Evolutionary conservation across 345 rosid genomes (phyloP), one percentile per base, ranked within the genome.

Genomic region (Carallia brachiata): DNA sequence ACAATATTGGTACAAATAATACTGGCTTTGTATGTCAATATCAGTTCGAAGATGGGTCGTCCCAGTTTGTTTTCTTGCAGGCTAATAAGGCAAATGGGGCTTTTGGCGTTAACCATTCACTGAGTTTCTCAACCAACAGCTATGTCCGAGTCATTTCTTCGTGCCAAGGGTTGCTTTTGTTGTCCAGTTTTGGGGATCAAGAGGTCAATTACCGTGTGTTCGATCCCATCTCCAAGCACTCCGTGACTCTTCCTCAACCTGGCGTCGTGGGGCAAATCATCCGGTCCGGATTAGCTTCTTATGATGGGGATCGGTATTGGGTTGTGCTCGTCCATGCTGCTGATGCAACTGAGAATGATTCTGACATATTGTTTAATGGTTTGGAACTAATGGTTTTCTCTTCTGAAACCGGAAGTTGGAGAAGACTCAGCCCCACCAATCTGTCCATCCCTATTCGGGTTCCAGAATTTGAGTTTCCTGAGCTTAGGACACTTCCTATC

Each of bases 231-330:
- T 50, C 54, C 50, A 59, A 16, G 28, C 28, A 40, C 30, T 15
- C n/a, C 36, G 37, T 40, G 27, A 60, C 63, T 30, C 63, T 77
- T 53, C 67, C 74, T 7, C 70, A 52, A 16, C 57, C 37, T 39
- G 59, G 18, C 19, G 37, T 59, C 36, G 18, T 23, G n/a, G 18
- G 67, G 58, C 0, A 2, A 0, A 19, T 68, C 17, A 44, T 68
- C 31, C 15, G 70, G 54, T 50, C 70, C 32, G 77, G 80, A n/a
- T 39, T 72, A 47, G 73, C 73, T 18, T 62, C 73, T 18, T 62
- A 18, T 40, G 52, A 72, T 9, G 62, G 54, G n/a, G n/a, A 52
- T 18, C 53, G 63, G 19, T 68, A 62, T 54, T 70, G 16, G 5
- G 70, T 77, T 58, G 73, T 68, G 13, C 70, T 72, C 23, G 66